Evolutionary conservation across 176 grass and related monocot genomes (phyloP).

Genomic region (Ensete glaucum): DNA sequence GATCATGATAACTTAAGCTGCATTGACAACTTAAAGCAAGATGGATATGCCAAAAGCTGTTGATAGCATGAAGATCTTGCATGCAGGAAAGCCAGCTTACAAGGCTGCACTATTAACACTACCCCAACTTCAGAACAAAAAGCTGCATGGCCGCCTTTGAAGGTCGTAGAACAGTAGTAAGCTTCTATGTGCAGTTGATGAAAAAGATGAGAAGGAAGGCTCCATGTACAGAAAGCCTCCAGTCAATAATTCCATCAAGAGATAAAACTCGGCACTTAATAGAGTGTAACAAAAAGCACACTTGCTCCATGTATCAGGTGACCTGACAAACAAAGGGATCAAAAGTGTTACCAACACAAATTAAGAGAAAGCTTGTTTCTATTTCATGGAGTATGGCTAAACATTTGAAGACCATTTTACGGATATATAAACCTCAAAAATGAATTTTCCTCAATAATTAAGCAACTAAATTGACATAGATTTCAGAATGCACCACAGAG

Average conservation of each 20-base stretch:
- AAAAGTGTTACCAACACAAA: slow-evolving; percentile 29
- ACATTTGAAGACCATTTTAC: too few relatives aligned
- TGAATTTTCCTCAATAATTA: background rate
- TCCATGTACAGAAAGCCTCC: slow-evolving; percentile 83
- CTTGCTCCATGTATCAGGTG: slow-evolving; percentile 69
- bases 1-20: slow-evolving; percentile 23
- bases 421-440: too few relatives aligned
- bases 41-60: slow-evolving; percentile 30
- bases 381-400: too few relatives aligned
- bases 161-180: slow-evolving; percentile 10
- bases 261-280: slow-evolving; percentile 49
- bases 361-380: background rate
- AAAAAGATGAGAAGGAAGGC: slow-evolving; percentile 68
- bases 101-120: slow-evolving; percentile 29
- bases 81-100: slow-evolving; percentile 28
- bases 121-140: slow-evolving; percentile 38
- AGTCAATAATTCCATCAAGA: slow-evolving; percentile 87
- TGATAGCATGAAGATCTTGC: slow-evolving; percentile 43
- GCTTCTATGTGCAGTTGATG: slow-evolving; percentile 76
- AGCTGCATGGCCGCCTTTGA: slow-evolving; percentile 38
- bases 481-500: background rate
- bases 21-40: slow-evolving; percentile 30
- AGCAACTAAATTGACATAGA: background rate
- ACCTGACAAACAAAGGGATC: slow-evolving; percentile 30
- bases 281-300: slow-evolving; percentile 46